These are phyloP conservation scores for Calonectria hawksworthii DNA, from an alignment of 2,329 filamentous ascomycete genomes.

Conservation along the genomic window DNA sequence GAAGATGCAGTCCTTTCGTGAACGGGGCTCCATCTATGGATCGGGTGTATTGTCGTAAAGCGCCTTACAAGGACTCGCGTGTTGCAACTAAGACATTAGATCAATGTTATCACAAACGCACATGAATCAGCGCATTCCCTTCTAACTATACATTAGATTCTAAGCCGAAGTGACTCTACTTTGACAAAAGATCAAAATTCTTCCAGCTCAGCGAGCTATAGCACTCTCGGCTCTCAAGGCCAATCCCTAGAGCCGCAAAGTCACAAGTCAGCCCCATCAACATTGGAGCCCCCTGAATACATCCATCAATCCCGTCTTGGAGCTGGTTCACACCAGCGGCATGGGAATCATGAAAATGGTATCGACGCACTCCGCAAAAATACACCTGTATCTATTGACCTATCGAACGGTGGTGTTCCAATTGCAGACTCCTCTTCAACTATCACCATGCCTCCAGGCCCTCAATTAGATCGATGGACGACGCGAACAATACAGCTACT, in stretches of 20 bases:
- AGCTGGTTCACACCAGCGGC: neutral
- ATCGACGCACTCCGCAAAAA: neutral
- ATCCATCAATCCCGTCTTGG: neutral
- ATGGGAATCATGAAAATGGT: neutral
- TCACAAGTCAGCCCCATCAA: neutral
- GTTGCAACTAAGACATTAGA: neutral
- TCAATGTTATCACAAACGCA: neutral
- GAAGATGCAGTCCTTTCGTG: neutral
- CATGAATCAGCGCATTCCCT: neutral
- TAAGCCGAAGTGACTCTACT: neutral
- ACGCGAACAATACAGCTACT: slow-evolving; percentile 73
- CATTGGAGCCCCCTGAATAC: neutral
- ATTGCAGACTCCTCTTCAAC: neutral
- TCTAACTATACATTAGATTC: slow-evolving; percentile 13
- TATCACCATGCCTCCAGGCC: neutral
- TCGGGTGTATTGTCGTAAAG: neutral
- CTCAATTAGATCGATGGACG: slow-evolving; percentile 52
- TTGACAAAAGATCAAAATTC: neutral
- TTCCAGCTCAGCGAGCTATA: neutral
- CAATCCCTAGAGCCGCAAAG: neutral
- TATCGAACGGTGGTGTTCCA: neutral
- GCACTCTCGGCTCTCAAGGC: neutral
- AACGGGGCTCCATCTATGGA: neutral
- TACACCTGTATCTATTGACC: neutral
- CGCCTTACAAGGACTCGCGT: neutral